Percentiles rank a stretch among this genome's conserved stretches.
These are phyloP conservation scores for Hypoxylon rubiginosum DNA, from an alignment of 2,329 filamentous ascomycete genomes.

Conservation along the genomic window DNA sequence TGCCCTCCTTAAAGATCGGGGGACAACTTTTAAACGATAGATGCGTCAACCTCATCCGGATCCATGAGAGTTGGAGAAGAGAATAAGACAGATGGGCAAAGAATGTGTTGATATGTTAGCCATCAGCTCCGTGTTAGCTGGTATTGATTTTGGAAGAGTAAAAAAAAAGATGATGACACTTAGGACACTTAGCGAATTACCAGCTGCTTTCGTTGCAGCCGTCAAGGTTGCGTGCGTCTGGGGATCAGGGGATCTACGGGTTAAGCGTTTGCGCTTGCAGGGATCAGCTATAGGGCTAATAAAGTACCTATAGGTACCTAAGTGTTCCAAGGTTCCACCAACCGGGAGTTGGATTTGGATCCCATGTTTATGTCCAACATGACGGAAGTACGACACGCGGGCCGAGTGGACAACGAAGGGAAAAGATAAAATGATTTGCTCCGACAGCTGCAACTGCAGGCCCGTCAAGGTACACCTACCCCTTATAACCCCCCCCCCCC, in stretches of 20 bases:
- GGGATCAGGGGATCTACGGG: constrained; percentile 12
- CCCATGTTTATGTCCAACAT: not conserved
- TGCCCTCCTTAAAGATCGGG: constrained; percentile 9
- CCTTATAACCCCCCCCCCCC: no score
- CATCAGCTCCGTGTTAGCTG: constrained; percentile 17
- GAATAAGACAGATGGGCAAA: constrained; percentile 12
- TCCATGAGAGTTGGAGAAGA: constrained; percentile 24
- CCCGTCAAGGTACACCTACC: not conserved
- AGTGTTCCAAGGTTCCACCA: not conserved
- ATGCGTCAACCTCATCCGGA: constrained; percentile 16
- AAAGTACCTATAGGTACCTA: constrained; percentile 26
- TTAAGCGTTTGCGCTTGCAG: constrained; percentile 38
- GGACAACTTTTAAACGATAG: constrained; percentile 19
- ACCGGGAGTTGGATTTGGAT: not conserved
- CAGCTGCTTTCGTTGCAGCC: constrained; percentile 16
- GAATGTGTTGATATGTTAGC: constrained; percentile 21
- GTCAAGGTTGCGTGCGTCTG: constrained; percentile 28
- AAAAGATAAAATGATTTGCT: not conserved
- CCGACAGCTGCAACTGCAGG: not conserved
- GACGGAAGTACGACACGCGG: constrained; percentile 1
- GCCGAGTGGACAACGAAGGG: constrained; percentile 4
- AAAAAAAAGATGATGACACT: constrained; percentile 14
- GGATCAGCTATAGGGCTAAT: constrained; percentile 36
- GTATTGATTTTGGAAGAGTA: constrained; percentile 7
- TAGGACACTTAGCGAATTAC: constrained; percentile 29